A percentile compares a stretch with the other conserved stretches of the same genome.
phyloP scores from a whole-genome alignment of 441 rosid genomes.

The Flueggea neowawraea region DNA sequence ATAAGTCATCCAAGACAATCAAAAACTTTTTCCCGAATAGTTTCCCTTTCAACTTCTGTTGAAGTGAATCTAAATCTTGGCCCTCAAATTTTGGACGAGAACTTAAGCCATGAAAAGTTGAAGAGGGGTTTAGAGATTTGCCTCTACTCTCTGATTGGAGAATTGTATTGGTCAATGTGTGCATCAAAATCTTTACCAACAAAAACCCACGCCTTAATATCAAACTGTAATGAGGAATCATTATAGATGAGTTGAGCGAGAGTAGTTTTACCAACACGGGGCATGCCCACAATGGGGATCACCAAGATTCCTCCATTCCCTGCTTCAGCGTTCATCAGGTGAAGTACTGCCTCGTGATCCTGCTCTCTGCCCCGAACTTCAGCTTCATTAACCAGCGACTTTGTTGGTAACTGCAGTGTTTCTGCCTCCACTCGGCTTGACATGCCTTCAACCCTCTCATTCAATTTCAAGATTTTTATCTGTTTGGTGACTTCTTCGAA shows the following conservation, averaged over 20 bases:
- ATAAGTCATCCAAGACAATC: too few species aligned
- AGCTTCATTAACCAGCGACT: conserved; percentile 6
- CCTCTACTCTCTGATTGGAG: too few species aligned
- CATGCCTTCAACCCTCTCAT: background rate
- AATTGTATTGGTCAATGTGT: too few species aligned
- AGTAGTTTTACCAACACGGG: conserved; percentile 7
- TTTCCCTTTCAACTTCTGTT: too few species aligned
- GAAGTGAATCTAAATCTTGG: too few species aligned
- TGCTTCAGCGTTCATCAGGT: background rate
- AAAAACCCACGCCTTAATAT: conserved; percentile 9
- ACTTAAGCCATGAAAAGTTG: too few species aligned
- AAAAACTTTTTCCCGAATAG: too few species aligned
- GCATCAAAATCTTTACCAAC: conserved; percentile 3
- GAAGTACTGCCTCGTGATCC: conserved; percentile 3
- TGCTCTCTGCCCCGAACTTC: conserved; percentile 6
- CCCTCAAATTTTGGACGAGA: too few species aligned
- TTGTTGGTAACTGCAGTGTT: background rate
- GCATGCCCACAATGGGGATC: conserved; percentile 8
- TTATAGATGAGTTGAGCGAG: conserved; percentile 5
- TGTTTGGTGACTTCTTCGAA: too few species aligned
- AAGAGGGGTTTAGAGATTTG: too few species aligned
- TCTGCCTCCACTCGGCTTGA: too few species aligned
- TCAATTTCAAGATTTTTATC: too few species aligned
- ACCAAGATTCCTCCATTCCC: background rate
- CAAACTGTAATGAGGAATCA: background rate